A percentile compares a stretch with the other conserved stretches of the same genome.
These are phyloP conservation scores for Cyberlindnera bimundalis DNA, from an alignment of 805 yeast species.

Conservation along the genomic window DNA sequence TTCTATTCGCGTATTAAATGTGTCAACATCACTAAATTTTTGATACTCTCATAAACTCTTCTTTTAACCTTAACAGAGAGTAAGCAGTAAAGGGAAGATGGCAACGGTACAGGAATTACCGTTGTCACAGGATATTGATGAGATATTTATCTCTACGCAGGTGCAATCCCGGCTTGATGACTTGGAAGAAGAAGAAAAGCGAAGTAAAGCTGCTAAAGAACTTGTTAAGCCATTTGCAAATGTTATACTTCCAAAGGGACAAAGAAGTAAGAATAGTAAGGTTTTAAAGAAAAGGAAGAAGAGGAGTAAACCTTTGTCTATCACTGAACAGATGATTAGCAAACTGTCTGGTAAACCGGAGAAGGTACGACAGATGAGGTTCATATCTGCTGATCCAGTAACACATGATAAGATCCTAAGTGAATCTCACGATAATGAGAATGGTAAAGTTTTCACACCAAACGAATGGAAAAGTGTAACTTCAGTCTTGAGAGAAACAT, in stretches of 20 bases:
- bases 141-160: constrained; percentile 24
- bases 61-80: too few species aligned
- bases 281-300: background rate
- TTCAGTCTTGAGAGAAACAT: too few species aligned
- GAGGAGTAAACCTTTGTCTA: background rate
- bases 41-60: too few species aligned
- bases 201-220: background rate
- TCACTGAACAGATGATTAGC: constrained; percentile 13
- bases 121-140: constrained; percentile 6
- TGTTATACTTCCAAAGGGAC: background rate
- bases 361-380: constrained; percentile 9
- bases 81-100: too few species aligned
- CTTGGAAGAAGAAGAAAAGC: constrained; percentile 13
- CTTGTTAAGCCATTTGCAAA: background rate
- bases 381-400: too few species aligned
- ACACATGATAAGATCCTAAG: too few species aligned
- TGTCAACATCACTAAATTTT: too few species aligned
- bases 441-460: constrained; percentile 5
- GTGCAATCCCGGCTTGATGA: constrained; percentile 24
- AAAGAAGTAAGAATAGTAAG: background rate
- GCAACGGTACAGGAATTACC: too few species aligned
- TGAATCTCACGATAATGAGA: background rate
- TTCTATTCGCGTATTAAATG: background rate
- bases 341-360: constrained; percentile 18
- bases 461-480: constrained; percentile 7